Conservation (phyloP, 345 rosid genomes). For the Syzygium aromaticum region DNA sequence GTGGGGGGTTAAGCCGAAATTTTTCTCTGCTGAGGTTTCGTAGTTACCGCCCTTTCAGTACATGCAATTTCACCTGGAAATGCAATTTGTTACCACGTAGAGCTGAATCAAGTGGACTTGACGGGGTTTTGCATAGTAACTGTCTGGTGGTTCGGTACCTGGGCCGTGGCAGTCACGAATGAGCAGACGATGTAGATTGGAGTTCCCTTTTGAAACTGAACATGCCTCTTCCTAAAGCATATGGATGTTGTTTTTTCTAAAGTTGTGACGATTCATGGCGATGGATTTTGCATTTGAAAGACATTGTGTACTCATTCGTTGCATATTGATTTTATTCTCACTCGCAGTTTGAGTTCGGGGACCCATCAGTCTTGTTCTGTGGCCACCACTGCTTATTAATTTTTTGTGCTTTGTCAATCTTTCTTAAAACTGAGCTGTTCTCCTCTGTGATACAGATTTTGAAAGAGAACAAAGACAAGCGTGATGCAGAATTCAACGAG, state of each 20-base stretch:
- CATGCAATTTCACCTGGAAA: neutral
- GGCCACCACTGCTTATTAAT: neutral
- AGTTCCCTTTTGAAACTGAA: neutral
- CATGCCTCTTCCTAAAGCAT: neutral
- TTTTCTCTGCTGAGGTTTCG: neutral
- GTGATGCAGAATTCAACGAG: constrained; percentile 91
- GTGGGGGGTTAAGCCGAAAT: neutral
- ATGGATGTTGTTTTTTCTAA: neutral
- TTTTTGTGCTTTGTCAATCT: neutral
- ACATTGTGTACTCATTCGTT: neutral
- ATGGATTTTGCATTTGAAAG: neutral
- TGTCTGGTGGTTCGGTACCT: neutral
- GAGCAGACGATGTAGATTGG: neutral
- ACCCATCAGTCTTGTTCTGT: neutral
- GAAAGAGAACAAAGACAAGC: constrained; percentile 94
- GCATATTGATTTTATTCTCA: neutral
- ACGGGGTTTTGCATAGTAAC: neutral
- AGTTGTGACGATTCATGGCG: neutral
- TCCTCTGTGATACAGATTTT: constrained; percentile 39
- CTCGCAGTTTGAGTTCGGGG: neutral
- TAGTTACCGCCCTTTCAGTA: neutral
- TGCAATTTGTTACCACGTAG: neutral
- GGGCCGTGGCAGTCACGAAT: neutral
- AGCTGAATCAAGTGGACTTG: neutral
- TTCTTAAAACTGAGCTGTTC: neutral